Base-by-base conservation (phyloP, 2,329 filamentous ascomycete species). In the Periglandula ipomoeae region DNA sequence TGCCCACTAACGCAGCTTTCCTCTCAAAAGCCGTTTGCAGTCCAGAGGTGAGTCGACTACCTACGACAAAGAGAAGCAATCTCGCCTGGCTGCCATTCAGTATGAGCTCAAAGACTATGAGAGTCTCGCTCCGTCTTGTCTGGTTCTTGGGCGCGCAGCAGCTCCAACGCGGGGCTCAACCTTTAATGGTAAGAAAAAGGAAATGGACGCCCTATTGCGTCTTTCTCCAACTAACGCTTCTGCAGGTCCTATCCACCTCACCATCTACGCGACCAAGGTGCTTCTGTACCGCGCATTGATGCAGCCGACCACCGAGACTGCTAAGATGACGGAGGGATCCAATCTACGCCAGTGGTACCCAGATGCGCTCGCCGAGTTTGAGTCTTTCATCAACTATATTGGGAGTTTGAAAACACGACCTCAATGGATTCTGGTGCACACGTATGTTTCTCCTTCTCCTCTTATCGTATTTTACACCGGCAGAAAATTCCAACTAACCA, bases 251-350 rank as follows among this genome's bases (percentile, higher is more conserved):
- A 56, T 73, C 1, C 67, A 72, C 45, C 56, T 74, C 0, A 61
- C 67, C 0, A 71, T 65, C 46, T 70, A 69, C 27, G 65, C 70
- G 22, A 58, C 65, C 2, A 63, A 70, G 41, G 65, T 65, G 2
- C 61, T 74, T 0, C 59, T 70, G 5, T 69, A 67, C 37, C 63
- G 71, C 3, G 70, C 67, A 0, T 60, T 74, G 1, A 72, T 73
- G 67, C 66, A 63, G 11, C 71, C 71, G 3, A 68, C 70, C 1
- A 71, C 67, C 1, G 65, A 64, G 42, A 59, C 58, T 2, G 64
- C 70, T 4, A 71, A 70, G 32, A 53, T 54, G 1, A 65, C 61
- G 0, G 58, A 64, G 0, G 55, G 56, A 2, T 69, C 67, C 1
- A 66, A 59, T 30, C 60, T 68, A 3, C 59, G 62, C 3, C 57